These are phyloP conservation scores for Triticum turgidum DNA, from an alignment of 176 grass and related monocot genomes.

Conservation along the genomic window DNA sequence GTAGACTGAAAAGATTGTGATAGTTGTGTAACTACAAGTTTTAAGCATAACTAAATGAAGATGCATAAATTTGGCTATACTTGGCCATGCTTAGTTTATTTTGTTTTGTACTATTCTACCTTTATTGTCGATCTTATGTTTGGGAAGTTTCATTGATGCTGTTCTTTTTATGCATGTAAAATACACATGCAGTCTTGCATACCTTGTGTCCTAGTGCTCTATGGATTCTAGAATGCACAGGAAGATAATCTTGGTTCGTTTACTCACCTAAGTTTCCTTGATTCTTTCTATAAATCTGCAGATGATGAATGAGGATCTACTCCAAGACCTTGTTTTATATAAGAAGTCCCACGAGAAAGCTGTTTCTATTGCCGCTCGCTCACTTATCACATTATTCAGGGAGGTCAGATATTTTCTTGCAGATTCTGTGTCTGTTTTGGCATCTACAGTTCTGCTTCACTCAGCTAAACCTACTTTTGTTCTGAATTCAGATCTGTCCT, in stretches of 20 bases:
- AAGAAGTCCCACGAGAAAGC: constrained; percentile 97
- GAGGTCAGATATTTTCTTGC: constrained; percentile 48
- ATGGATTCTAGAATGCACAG: constrained; percentile 19
- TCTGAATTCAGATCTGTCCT: constrained; percentile 81
- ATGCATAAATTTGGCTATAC: background rate
- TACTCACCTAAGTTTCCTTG: background rate
- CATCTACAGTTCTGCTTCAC: constrained; percentile 5
- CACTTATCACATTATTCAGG: constrained; percentile 84
- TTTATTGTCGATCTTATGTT: background rate
- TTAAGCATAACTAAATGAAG: background rate
- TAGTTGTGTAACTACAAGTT: constrained; percentile 1
- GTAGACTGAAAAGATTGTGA: constrained; percentile 8
- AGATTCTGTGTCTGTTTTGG: constrained; percentile 13
- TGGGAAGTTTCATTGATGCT: background rate
- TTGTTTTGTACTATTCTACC: background rate
- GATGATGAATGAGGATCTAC: constrained; percentile 97
- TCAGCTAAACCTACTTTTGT: constrained; percentile 29
- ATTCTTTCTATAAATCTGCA: constrained; percentile 28
- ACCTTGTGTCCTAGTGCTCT: background rate
- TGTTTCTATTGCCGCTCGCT: constrained; percentile 93
- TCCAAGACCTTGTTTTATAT: constrained; percentile 95
- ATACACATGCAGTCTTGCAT: background rate
- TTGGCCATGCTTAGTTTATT: background rate
- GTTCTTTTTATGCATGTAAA: constrained; percentile 15
- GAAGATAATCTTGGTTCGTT: background rate